Base-by-base conservation (phyloP, 352 stramenopile species). In the Globisporangium nagaii region DNA sequence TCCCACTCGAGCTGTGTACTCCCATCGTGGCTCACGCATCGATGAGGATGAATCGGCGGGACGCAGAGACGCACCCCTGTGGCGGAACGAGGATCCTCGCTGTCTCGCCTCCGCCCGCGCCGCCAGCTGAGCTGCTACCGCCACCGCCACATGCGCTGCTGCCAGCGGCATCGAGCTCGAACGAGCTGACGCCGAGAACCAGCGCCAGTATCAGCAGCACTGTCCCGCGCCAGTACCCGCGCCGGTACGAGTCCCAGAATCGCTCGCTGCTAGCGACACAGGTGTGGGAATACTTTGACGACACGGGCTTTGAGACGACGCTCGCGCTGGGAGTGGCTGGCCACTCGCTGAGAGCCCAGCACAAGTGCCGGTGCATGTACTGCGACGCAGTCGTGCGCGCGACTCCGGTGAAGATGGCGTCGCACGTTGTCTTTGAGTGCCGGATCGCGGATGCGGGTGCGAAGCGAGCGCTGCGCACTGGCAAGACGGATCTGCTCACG, bases 321-420 rank as follows among this genome's bases (percentile, higher is more conserved):
- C 51, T 15, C 2, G 22, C 41, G 15, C 22, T 28, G 51, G 52
- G 52, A 13, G 40, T 32, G 6, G 31, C 40, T 28, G 48, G 55
- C 13, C 39, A 36, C 19, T 17, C n/a, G 8, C 31, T 62, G n/a
- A 47, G 32, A 6, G 7, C 30, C 13, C 22, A 45, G 37, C 25
- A 31, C 25, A 51, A 53, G 45, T 53, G 56, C 15, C 25, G 52
- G 11, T 64, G 58, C 32, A 12, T 62, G 15, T 64, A 54, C 27
- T 64, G 58, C 31, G 39, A 54, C 28, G 10, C 25, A 17, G 12
- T 47, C 15, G 30, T 55, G 13, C 27, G 17, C 1, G 53, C 53
- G 13, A 28, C 53, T 15, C 58, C 58, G 1, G 24, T 20, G 7
- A 47, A 27, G 30, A 64, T 64, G 58, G 55, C 46, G n/a, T 43